A percentile compares a stretch with the other conserved stretches of the same genome.
Evolutionary conservation across 331 rosid genomes (phyloP).

Genomic region (Quercus phellos): DNA sequence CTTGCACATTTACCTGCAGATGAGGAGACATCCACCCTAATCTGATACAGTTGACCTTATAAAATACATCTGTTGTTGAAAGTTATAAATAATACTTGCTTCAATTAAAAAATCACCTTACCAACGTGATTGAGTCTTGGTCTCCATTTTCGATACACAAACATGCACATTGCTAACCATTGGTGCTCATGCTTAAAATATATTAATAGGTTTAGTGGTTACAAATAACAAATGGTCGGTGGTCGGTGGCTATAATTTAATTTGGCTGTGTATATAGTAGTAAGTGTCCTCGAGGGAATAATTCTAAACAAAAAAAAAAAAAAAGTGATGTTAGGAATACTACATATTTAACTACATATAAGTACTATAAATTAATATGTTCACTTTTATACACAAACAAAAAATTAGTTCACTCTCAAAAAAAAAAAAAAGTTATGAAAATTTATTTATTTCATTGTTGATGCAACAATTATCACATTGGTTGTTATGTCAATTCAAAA

Average conservation of each 20-base stretch:
- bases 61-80: slow-evolving; percentile 21
- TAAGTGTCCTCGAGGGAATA: neutral
- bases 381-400: no score
- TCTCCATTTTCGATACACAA: neutral
- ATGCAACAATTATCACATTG: no score
- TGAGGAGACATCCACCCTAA: slow-evolving; percentile 29
- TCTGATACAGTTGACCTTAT: slow-evolving; percentile 27
- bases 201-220: neutral
- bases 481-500: no score
- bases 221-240: slow-evolving; percentile 20
- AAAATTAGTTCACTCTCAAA: no score
- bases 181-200: neutral
- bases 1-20: slow-evolving; percentile 14
- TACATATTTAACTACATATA: no score
- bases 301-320: neutral
- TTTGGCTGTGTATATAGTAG: neutral
- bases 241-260: slow-evolving; percentile 9
- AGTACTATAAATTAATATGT: no score
- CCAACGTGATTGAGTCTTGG: neutral
- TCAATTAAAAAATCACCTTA: neutral
- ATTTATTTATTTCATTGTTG: no score
- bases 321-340: no score
- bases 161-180: neutral
- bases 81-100: neutral
- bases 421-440: no score